These are phyloP conservation scores for Plectosphaerella sp. DNA, from an alignment of 2,329 filamentous ascomycete genomes.

Conservation along the genomic window DNA sequence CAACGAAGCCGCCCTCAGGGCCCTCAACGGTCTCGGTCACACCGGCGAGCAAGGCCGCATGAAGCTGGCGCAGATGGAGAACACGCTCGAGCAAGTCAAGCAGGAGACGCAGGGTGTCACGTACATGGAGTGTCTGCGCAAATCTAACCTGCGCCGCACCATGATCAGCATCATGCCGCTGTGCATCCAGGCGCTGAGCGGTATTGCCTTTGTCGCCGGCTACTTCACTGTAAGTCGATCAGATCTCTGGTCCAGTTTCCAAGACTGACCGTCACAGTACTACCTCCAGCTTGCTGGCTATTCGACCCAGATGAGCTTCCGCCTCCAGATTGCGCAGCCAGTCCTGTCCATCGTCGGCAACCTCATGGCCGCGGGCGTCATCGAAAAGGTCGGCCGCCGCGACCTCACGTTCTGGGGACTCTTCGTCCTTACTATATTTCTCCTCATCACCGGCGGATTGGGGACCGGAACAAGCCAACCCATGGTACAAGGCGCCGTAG, in stretches of 20 bases:
- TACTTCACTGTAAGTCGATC: slow-evolving; percentile 16
- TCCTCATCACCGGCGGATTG: slow-evolving; percentile 30
- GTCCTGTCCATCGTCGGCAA: slow-evolving; percentile 32
- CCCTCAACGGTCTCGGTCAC: slow-evolving; percentile 26
- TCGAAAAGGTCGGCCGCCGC: slow-evolving; percentile 31
- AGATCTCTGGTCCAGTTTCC: neutral
- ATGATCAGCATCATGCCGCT: slow-evolving; percentile 31
- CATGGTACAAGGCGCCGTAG: slow-evolving; percentile 16
- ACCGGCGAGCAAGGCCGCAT: slow-evolving; percentile 19
- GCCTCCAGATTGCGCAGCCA: slow-evolving; percentile 33
- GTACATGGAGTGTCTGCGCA: slow-evolving; percentile 34
- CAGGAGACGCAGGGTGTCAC: slow-evolving; percentile 30
- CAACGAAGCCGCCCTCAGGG: slow-evolving; percentile 26
- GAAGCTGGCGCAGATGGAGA: slow-evolving; percentile 21
- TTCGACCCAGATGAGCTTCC: slow-evolving; percentile 24
- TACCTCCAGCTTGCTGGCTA: slow-evolving; percentile 12
- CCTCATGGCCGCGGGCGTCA: slow-evolving; percentile 30
- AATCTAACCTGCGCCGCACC: slow-evolving; percentile 32
- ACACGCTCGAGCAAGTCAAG: slow-evolving; percentile 26
- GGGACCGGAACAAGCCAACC: neutral
- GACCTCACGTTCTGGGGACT: slow-evolving; percentile 29
- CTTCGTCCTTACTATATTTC: slow-evolving; percentile 27
- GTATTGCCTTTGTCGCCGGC: slow-evolving; percentile 27
- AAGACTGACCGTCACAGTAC: neutral
- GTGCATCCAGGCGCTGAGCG: slow-evolving; percentile 27